Evolutionary conservation across 2,329 filamentous ascomycete species (phyloP).

Genomic region (Pseudogymnoascus sp.): DNA sequence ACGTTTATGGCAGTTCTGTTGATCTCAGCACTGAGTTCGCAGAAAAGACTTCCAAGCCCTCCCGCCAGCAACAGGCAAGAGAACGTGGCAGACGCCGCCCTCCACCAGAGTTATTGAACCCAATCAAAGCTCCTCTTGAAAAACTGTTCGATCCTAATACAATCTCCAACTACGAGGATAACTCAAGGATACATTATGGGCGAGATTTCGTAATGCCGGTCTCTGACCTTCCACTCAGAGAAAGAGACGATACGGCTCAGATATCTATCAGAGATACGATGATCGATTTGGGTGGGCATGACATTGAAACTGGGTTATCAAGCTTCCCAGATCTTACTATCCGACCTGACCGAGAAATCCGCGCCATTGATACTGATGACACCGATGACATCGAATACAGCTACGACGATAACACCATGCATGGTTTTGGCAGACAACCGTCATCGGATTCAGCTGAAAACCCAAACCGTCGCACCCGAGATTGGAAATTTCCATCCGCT

Average conservation of each 20-base stretch:
- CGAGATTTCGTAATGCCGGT: constrained; percentile 34
- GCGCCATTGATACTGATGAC: constrained; percentile 15
- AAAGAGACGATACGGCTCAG: constrained; percentile 46
- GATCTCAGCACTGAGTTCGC: constrained; percentile 43
- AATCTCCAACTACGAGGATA: constrained; percentile 57
- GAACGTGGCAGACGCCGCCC: constrained; percentile 39
- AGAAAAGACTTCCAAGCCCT: constrained; percentile 46
- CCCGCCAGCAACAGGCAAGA: constrained; percentile 33
- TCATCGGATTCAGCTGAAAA: constrained; percentile 53
- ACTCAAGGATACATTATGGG: constrained; percentile 55
- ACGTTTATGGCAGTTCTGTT: constrained; percentile 53
- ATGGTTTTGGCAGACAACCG: constrained; percentile 44
- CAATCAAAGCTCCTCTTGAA: constrained; percentile 53
- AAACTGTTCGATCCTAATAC: constrained; percentile 63
- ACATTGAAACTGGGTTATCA: constrained; percentile 49
- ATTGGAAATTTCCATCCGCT: constrained; percentile 53
- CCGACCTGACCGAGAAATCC: constrained; percentile 24
- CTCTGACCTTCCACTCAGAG: constrained; percentile 50
- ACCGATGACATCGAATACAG: constrained; percentile 19
- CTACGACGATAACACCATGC: constrained; percentile 14
- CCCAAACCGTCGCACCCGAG: constrained; percentile 44
- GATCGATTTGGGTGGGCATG: constrained; percentile 55
- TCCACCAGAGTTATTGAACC: constrained; percentile 52
- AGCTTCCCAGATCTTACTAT: constrained; percentile 57
- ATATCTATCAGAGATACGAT: constrained; percentile 52